These are phyloP conservation scores for Torulaspora indica DNA, from an alignment of 805 yeast genomes.

Conservation along the genomic window DNA sequence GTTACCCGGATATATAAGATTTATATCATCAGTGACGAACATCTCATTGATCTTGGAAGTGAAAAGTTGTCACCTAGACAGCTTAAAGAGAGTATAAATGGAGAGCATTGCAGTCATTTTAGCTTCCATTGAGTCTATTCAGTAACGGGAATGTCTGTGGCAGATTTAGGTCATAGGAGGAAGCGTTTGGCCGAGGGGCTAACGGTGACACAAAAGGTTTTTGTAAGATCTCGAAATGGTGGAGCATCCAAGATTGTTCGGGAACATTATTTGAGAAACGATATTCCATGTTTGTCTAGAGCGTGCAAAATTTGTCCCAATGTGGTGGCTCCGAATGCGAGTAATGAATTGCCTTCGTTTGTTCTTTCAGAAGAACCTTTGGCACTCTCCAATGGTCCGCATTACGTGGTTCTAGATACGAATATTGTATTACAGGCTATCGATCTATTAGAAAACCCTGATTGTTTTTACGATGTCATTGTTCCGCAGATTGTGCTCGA, in stretches of 20 bases:
- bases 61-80: slow-evolving; percentile 6
- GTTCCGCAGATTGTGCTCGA: slow-evolving; percentile 94
- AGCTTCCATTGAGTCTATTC: neutral
- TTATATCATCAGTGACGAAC: neutral
- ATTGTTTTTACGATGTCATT: slow-evolving; percentile 80
- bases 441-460: slow-evolving; percentile 74
- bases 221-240: slow-evolving; percentile 85
- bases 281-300: slow-evolving; percentile 83
- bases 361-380: slow-evolving; percentile 62
- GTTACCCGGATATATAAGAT: too few species aligned
- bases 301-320: slow-evolving; percentile 60
- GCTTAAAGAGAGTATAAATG: neutral
- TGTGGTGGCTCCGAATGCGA: slow-evolving; percentile 53
- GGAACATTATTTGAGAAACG: slow-evolving; percentile 89
- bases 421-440: slow-evolving; percentile 84
- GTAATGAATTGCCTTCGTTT: slow-evolving; percentile 61
- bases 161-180: slow-evolving; percentile 27
- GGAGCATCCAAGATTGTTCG: slow-evolving; percentile 86
- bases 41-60: slow-evolving; percentile 1
- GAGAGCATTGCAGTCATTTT: neutral
- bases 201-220: slow-evolving; percentile 80
- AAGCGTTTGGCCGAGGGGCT: slow-evolving; percentile 49
- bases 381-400: slow-evolving; percentile 52
- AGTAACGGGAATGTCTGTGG: slow-evolving; percentile 14
- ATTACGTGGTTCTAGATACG: slow-evolving; percentile 82